Conservation (phyloP, 106 monocot species). For the Hemerocallis citrina region DNA sequence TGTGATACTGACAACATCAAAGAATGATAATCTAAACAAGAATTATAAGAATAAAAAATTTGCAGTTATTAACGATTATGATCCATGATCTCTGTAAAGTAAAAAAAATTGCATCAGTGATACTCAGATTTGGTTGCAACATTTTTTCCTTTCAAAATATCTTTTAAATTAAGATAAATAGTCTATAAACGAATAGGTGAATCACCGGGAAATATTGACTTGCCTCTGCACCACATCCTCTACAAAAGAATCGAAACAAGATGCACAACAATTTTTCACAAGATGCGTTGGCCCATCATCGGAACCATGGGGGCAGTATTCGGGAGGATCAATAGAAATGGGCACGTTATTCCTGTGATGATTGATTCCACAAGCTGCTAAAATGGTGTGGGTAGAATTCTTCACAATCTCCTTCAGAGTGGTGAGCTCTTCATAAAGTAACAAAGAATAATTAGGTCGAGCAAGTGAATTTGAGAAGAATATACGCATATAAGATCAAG, state of each 20-base stretch:
- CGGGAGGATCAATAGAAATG: conserved; percentile 16
- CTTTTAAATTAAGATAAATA: too few relatives aligned
- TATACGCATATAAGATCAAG: too few relatives aligned
- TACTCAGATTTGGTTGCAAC: too few relatives aligned
- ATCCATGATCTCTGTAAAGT: too few relatives aligned
- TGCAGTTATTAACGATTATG: too few relatives aligned
- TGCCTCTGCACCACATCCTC: conserved; percentile 19
- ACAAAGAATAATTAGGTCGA: too few relatives aligned
- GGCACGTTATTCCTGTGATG: conserved; percentile 29
- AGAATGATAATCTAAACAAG: too few relatives aligned
- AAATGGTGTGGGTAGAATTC: conserved; percentile 42
- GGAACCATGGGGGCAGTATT: conserved; percentile 22
- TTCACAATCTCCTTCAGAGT: conserved; percentile 35
- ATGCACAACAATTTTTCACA: conserved; percentile 33
- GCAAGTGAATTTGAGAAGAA: too few relatives aligned
- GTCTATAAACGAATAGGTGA: not conserved
- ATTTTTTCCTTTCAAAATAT: too few relatives aligned
- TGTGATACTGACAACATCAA: too few relatives aligned
- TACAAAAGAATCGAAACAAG: conserved; percentile 39
- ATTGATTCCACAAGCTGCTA: conserved; percentile 50
- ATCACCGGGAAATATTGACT: not conserved
- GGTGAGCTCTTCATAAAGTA: conserved; percentile 23
- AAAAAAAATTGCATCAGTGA: too few relatives aligned
- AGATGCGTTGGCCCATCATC: conserved; percentile 17
- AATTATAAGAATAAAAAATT: too few relatives aligned